Evolutionary conservation across 2,329 filamentous ascomycete species (phyloP).

Genomic region (Chrysosporium queenslandicum): DNA sequence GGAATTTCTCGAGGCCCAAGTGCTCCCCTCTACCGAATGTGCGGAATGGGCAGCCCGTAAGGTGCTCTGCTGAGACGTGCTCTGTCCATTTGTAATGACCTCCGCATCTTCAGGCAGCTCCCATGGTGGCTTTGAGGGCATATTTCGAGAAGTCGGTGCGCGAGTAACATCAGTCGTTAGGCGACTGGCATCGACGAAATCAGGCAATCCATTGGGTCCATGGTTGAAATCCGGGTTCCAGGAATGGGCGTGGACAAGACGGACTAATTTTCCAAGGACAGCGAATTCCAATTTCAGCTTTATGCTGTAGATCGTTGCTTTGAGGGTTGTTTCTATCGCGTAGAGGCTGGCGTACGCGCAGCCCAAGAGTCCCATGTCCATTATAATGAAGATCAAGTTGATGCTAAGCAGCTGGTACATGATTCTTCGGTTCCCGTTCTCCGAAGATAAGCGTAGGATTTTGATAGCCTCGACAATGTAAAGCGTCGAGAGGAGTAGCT

Average conservation of each 20-base stretch:
- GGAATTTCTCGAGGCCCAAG: neutral
- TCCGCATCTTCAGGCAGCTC: constrained; percentile 4
- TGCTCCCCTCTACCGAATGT: neutral
- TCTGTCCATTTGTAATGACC: neutral
- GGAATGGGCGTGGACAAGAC: constrained; percentile 32
- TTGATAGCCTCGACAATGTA: constrained; percentile 46
- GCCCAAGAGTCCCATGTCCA: constrained; percentile 38
- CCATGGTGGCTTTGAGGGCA: constrained; percentile 15
- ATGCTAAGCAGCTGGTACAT: constrained; percentile 43
- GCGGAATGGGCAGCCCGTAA: neutral
- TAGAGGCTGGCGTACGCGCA: constrained; percentile 38
- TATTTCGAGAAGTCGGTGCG: constrained; percentile 18
- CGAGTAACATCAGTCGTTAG: constrained; percentile 36
- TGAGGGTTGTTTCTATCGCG: constrained; percentile 40
- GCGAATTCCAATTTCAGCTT: constrained; percentile 44
- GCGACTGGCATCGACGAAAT: constrained; percentile 38
- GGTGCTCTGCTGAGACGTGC: neutral
- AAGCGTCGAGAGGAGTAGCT: constrained; percentile 39
- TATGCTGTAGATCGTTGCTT: constrained; percentile 41
- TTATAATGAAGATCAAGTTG: constrained; percentile 40
- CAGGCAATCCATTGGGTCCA: constrained; percentile 30
- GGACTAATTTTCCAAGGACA: constrained; percentile 38
- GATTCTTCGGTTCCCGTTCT: constrained; percentile 36
- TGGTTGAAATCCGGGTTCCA: constrained; percentile 31
- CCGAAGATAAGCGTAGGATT: constrained; percentile 41